These are phyloP conservation scores for Termitomyces sp. DNA, from an alignment of 768 basidiomycete species.

Conservation along the genomic window DNA sequence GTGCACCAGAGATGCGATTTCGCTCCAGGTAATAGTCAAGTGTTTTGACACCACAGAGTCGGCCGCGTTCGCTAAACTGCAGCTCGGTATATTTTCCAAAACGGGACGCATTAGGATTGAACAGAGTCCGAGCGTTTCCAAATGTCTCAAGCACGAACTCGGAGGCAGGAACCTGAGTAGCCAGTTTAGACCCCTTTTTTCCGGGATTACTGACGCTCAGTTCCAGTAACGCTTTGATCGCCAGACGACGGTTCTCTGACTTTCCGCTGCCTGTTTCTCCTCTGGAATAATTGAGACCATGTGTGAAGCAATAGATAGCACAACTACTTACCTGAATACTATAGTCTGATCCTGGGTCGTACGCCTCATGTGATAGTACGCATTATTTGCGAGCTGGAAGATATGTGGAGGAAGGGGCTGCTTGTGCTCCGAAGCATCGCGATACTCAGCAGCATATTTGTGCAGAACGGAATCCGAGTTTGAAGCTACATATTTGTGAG, in stretches of 20 bases:
- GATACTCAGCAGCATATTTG: slow-evolving; percentile 85
- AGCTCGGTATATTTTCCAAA: slow-evolving; percentile 98
- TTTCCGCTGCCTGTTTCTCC: slow-evolving; percentile 94
- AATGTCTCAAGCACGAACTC: slow-evolving; percentile 96
- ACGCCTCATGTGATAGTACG: slow-evolving; percentile 94
- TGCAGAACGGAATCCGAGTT: slow-evolving; percentile 84
- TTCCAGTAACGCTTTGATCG: slow-evolving; percentile 90
- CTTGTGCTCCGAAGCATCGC: slow-evolving; percentile 66
- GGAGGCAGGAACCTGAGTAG: slow-evolving; percentile 81
- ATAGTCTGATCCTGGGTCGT: slow-evolving; percentile 93
- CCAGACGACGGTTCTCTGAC: slow-evolving; percentile 85
- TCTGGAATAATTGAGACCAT: slow-evolving; percentile 35
- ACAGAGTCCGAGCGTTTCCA: slow-evolving; percentile 87
- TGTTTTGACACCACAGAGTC: slow-evolving; percentile 87
- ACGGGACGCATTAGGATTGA: slow-evolving; percentile 93
- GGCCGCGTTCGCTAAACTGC: slow-evolving; percentile 91
- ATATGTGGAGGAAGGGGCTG: slow-evolving; percentile 77
- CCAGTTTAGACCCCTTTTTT: slow-evolving; percentile 92
- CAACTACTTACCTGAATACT: slow-evolving; percentile 67
- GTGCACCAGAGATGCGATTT: slow-evolving; percentile 82
- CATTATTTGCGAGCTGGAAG: slow-evolving; percentile 86
- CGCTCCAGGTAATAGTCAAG: slow-evolving; percentile 96
- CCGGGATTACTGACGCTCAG: slow-evolving; percentile 84
- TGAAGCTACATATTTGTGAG: slow-evolving; percentile 83
- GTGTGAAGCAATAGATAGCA: background rate